A percentile compares a stretch with the other conserved stretches of the same genome.
Evolutionary conservation across 2,329 filamentous ascomycete genomes (phyloP).

Genomic region (Calcarisporium arbuscula): DNA sequence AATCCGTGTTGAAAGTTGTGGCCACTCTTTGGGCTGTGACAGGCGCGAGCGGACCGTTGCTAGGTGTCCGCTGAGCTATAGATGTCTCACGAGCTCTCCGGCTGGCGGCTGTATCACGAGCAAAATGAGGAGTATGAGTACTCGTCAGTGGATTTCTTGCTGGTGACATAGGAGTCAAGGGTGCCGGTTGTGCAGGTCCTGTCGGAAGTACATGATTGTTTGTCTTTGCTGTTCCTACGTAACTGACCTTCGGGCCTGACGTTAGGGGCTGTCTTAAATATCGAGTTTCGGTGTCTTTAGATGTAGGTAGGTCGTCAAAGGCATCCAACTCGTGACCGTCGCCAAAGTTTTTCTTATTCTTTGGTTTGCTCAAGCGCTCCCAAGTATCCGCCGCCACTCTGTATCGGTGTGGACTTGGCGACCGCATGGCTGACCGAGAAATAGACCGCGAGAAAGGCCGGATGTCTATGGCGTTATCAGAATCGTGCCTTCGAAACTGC

Average conservation of each 20-base stretch:
- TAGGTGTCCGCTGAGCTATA: constrained; percentile 52
- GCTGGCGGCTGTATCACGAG: constrained; percentile 59
- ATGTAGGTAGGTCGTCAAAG: constrained; percentile 93
- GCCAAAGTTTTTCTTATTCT: constrained; percentile 58
- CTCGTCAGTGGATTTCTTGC: no score
- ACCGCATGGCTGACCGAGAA: constrained; percentile 52
- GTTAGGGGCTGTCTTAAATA: constrained; percentile 75
- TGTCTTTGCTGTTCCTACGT: constrained; percentile 50
- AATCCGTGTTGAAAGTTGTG: constrained; percentile 44
- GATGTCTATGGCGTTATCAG: constrained; percentile 59
- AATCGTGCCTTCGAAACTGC: constrained; percentile 73
- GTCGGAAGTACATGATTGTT: constrained; percentile 47
- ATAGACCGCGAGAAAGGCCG: constrained; percentile 51
- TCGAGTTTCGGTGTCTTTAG: constrained; percentile 70
- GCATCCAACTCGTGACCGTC: constrained; percentile 87
- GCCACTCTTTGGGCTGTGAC: constrained; percentile 49
- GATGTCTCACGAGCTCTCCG: constrained; percentile 58
- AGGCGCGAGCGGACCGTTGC: constrained; percentile 46
- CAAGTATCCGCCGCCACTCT: constrained; percentile 42
- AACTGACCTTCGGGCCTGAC: constrained; percentile 55
- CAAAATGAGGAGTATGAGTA: constrained; percentile 55
- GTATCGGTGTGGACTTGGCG: constrained; percentile 51
- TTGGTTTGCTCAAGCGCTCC: constrained; percentile 68
- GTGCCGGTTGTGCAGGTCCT: constrained; percentile 46
- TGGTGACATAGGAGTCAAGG: constrained; percentile 51